These are phyloP conservation scores for Phialemonium atrogriseum DNA, from an alignment of 2,329 filamentous ascomycete species.

Conservation along the genomic window DNA sequence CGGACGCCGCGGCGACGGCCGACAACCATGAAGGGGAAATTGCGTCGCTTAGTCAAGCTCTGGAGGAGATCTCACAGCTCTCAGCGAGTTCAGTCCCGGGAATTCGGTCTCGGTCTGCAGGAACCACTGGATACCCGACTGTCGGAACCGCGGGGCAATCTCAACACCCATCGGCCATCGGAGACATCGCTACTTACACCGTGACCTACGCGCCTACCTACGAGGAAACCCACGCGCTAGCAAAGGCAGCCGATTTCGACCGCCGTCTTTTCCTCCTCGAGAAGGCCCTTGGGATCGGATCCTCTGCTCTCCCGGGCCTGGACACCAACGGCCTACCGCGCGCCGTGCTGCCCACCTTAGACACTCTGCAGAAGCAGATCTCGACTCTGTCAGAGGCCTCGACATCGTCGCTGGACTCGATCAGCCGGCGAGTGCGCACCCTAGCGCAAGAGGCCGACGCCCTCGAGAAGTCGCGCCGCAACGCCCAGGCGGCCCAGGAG, in stretches of 20 bases:
- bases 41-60: conserved; percentile 59
- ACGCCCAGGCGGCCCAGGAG: conserved; percentile 54
- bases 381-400: conserved; percentile 65
- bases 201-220: conserved; percentile 57
- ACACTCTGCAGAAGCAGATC: conserved; percentile 74
- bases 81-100: conserved; percentile 15
- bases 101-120: conserved; percentile 16
- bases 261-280: conserved; percentile 71
- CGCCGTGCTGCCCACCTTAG: conserved; percentile 75
- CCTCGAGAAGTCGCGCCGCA: conserved; percentile 55
- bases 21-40: conserved; percentile 47
- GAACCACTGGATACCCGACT: conserved; percentile 12
- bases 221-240: conserved; percentile 62
- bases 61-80: conserved; percentile 55
- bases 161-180: conserved; percentile 15
- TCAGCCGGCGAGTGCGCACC: conserved; percentile 61
- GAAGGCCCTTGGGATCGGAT: conserved; percentile 69
- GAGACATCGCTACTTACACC: conserved; percentile 46
- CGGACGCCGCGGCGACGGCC: conserved; percentile 27
- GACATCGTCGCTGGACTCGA: conserved; percentile 63
- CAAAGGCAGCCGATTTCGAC: conserved; percentile 83
- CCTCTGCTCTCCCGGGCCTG: conserved; percentile 55
- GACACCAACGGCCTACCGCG: conserved; percentile 47
- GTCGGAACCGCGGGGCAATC: conserved; percentile 11
- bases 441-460: conserved; percentile 65